Conservation (phyloP, 805 yeast species). For the Monosporozyma yasuniensis region DNA sequence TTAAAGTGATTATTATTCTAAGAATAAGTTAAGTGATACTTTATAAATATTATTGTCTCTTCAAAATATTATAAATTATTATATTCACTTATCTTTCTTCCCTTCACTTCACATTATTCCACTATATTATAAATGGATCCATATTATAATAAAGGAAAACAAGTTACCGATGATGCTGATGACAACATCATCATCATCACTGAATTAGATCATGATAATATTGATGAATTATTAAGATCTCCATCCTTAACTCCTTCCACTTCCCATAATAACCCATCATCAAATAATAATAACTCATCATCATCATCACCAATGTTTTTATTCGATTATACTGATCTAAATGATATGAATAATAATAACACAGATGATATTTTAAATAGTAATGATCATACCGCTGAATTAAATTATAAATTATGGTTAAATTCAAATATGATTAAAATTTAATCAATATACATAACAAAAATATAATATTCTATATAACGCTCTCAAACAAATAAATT, state of each 20-base stretch:
- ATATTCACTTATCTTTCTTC: no score
- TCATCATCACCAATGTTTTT: neutral
- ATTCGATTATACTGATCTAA: neutral
- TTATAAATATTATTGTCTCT: no score
- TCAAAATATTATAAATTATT: no score
- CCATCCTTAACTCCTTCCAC: neutral
- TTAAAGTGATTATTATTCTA: no score
- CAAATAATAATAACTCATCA: no score
- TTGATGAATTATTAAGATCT: neutral
- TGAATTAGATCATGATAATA: neutral
- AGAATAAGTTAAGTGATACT: no score
- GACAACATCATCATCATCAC: neutral
- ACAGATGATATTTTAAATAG: neutral
- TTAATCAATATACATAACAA: no score
- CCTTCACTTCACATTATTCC: no score
- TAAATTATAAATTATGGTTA: slow-evolving; percentile 23
- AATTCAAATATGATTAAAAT: neutral
- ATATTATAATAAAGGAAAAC: no score
- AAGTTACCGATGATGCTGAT: neutral
- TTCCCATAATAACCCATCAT: neutral
- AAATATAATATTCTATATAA: neutral
- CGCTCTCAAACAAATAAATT: neutral
- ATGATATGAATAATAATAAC: neutral
- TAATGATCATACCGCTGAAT: slow-evolving; percentile 21
- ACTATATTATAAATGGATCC: neutral